phyloP scores from a whole-genome alignment of 2,329 filamentous ascomycete species.

The Sporothrix globosa region DNA sequence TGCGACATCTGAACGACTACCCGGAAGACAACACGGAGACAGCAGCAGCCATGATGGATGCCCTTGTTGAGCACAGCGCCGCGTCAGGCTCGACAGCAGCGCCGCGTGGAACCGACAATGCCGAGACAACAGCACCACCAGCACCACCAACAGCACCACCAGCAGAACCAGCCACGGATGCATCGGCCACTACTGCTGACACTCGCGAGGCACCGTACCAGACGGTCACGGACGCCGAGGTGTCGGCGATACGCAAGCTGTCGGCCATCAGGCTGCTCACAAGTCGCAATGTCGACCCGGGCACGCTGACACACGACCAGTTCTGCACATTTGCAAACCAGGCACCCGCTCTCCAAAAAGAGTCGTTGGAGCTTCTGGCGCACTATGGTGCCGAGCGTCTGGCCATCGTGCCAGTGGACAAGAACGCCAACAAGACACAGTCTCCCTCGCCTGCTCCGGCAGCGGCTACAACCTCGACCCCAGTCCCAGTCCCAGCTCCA shows the following conservation, averaged over 20 bases:
- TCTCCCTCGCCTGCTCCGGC: slow-evolving; percentile 36
- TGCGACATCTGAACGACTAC: slow-evolving; percentile 29
- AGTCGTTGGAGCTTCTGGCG: slow-evolving; percentile 60
- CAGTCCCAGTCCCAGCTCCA: not conserved
- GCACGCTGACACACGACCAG: slow-evolving; percentile 57
- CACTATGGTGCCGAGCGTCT: slow-evolving; percentile 62
- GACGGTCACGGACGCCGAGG: slow-evolving; percentile 33
- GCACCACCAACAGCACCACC: not conserved
- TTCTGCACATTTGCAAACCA: slow-evolving; percentile 65
- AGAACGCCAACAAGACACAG: slow-evolving; percentile 40
- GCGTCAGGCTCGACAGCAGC: slow-evolving; percentile 9
- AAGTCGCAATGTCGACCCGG: slow-evolving; percentile 55
- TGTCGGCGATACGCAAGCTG: slow-evolving; percentile 6
- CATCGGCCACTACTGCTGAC: not conserved
- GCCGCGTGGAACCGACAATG: not conserved
- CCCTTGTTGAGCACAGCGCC: slow-evolving; percentile 17
- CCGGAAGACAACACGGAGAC: slow-evolving; percentile 19
- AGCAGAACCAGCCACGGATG: not conserved
- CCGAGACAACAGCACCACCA: not conserved
- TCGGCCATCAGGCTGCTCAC: slow-evolving; percentile 50
- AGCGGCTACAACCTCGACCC: not conserved
- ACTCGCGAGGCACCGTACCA: slow-evolving; percentile 24
- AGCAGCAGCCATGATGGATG: slow-evolving; percentile 28
- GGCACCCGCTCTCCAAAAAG: slow-evolving; percentile 57
- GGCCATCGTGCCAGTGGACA: slow-evolving; percentile 59